Percentiles rank a stretch among this genome's conserved stretches.
Conservation (phyloP, 352 stramenopile genomes). For the Ophiocytium majus region DNA sequence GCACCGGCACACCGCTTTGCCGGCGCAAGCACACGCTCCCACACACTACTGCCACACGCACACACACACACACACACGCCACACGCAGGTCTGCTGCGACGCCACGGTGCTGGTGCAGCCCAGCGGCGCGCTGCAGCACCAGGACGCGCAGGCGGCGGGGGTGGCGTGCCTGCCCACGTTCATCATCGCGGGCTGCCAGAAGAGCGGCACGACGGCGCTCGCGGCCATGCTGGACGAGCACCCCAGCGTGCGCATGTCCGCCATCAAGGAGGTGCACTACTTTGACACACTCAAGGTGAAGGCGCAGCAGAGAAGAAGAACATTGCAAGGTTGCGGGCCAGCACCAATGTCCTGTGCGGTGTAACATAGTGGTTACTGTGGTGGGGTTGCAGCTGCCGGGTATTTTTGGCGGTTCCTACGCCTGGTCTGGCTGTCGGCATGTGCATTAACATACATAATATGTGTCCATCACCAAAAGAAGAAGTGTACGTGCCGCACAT, state of each 20-base stretch:
- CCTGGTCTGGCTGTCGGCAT: too few species aligned
- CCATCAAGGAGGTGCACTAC: conserved; percentile 56
- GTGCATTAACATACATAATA: too few species aligned
- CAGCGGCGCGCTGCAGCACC: background rate
- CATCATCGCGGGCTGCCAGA: conserved; percentile 57
- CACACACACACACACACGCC: background rate
- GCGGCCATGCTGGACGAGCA: conserved; percentile 53
- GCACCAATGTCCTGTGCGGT: too few species aligned
- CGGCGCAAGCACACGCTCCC: background rate
- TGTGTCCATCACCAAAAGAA: too few species aligned
- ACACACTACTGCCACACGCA: background rate
- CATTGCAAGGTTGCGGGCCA: too few species aligned
- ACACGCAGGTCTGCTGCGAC: background rate
- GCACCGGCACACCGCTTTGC: background rate
- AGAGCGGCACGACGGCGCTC: conserved; percentile 55
- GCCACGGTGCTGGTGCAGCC: background rate
- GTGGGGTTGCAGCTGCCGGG: too few species aligned
- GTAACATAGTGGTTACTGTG: too few species aligned
- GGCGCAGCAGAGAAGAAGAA: too few species aligned
- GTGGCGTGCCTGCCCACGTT: conserved; percentile 53
- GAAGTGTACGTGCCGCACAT: too few species aligned
- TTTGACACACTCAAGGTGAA: conserved; percentile 48
- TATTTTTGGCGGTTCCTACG: too few species aligned
- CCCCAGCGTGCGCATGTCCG: conserved; percentile 47
- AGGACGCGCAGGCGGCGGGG: background rate